Conservation (phyloP, 371 early-diverging fungal species). For the Nosema muscidifuracis region DNA sequence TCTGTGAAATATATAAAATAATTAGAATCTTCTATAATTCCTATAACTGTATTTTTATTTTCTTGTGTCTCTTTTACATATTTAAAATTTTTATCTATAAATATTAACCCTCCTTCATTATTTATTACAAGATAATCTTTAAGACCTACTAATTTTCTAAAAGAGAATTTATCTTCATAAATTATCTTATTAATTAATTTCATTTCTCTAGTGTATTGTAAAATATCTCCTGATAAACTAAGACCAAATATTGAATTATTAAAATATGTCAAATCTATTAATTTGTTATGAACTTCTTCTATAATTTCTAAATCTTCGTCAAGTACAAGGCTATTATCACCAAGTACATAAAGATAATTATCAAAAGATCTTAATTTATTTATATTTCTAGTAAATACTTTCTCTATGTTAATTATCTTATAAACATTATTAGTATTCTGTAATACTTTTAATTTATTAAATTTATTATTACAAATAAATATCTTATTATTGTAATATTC, state of each 20-base stretch:
- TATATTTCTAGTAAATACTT: slow-evolving; percentile 2
- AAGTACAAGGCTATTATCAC: background rate
- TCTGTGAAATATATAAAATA: background rate
- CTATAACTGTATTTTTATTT: background rate
- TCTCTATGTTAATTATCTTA: background rate
- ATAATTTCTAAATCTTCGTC: background rate
- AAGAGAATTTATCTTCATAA: slow-evolving; percentile 1
- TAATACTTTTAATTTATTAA: slow-evolving; percentile 24
- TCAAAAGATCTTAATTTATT: background rate
- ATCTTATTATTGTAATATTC: slow-evolving; percentile 15
- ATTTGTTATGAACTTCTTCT: background rate
- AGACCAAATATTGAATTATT: background rate
- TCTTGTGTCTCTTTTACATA: background rate
- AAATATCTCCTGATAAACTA: background rate
- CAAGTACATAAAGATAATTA: background rate
- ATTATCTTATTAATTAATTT: background rate
- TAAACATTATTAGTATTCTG: background rate
- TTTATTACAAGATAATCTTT: background rate
- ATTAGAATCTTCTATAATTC: background rate
- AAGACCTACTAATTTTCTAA: background rate
- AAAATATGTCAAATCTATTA: background rate
- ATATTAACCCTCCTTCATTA: background rate
- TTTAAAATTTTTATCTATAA: slow-evolving; percentile 1
- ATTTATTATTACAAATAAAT: slow-evolving; percentile 18
- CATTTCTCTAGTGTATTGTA: background rate